phyloP scores from a whole-genome alignment of 768 basidiomycete species.

The Lactarius tabidus region DNA sequence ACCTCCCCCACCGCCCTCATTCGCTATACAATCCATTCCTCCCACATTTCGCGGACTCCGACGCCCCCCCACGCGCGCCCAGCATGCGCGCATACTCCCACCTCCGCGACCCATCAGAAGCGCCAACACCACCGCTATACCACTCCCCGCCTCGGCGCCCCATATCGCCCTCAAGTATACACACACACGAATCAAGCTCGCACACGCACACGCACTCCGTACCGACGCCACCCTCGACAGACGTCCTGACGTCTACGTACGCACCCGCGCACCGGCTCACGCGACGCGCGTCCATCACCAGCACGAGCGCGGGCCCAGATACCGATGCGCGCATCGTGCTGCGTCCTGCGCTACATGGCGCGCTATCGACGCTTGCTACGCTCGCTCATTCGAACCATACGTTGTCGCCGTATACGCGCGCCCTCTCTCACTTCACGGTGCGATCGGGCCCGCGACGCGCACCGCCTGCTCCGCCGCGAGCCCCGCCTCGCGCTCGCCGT shows the following conservation, averaged over 20 bases:
- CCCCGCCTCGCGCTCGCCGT: constrained; percentile 64
- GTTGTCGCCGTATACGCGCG: constrained; percentile 87
- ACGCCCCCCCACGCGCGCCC: neutral
- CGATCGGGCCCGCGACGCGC: constrained; percentile 71
- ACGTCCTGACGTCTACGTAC: constrained; percentile 27
- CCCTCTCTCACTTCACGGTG: constrained; percentile 88
- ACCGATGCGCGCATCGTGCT: constrained; percentile 48
- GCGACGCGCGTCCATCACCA: constrained; percentile 36
- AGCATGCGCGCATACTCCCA: constrained; percentile 19
- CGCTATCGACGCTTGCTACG: constrained; percentile 80
- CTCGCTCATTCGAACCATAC: constrained; percentile 91
- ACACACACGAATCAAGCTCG: constrained; percentile 48
- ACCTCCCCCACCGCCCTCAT: constrained; percentile 16
- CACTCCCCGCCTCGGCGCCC: constrained; percentile 35
- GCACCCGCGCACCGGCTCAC: too few relatives aligned
- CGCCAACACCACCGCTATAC: constrained; percentile 30
- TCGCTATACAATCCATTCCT: constrained; percentile 22
- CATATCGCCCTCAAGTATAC: constrained; percentile 48
- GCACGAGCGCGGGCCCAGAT: constrained; percentile 36
- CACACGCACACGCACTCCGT: constrained; percentile 43
- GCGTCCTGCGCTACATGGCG: constrained; percentile 62
- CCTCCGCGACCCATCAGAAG: constrained; percentile 26
- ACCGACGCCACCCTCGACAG: constrained; percentile 44
- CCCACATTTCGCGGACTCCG: neutral
- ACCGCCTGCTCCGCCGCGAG: constrained; percentile 41